Conservation (phyloP, 2,329 filamentous ascomycete species). For the Mycosphaerella sp. region DNA sequence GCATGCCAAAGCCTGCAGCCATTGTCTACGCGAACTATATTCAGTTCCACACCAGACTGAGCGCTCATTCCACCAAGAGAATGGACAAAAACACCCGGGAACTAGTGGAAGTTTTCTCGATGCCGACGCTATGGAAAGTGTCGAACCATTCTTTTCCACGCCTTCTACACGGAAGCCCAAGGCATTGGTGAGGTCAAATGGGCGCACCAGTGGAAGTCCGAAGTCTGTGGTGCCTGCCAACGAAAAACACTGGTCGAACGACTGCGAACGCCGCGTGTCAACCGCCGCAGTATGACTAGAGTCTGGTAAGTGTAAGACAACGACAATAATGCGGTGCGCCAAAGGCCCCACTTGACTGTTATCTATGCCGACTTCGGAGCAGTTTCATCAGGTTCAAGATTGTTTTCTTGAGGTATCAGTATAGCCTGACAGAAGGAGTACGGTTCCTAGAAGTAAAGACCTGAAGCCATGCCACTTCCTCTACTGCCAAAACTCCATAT, state of each 20-base stretch:
- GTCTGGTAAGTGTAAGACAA: neutral
- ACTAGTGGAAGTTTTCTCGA: conserved; percentile 2
- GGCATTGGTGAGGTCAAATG: neutral
- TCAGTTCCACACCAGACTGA: neutral
- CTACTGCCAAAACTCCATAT: too few species aligned
- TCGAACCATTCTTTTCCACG: neutral
- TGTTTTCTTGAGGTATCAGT: too few species aligned
- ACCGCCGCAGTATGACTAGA: neutral
- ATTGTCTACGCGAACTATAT: neutral
- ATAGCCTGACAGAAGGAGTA: too few species aligned
- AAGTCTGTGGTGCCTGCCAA: conserved; percentile 10
- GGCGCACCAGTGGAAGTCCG: conserved; percentile 7
- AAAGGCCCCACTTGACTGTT: neutral
- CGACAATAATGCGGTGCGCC: neutral
- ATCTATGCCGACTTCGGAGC: too few species aligned
- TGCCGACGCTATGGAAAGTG: neutral
- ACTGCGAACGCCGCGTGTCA: conserved; percentile 1
- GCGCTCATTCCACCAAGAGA: neutral
- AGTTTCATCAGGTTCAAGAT: too few species aligned
- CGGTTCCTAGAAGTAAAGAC: too few species aligned
- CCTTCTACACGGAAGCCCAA: too few species aligned
- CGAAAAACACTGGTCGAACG: conserved; percentile 2
- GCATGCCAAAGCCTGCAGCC: conserved; percentile 1
- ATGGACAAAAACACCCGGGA: neutral
- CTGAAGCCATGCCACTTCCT: too few species aligned